Evolutionary conservation across 2,329 filamentous ascomycete genomes (phyloP).

Genomic region (Diaporthe vaccinii): DNA sequence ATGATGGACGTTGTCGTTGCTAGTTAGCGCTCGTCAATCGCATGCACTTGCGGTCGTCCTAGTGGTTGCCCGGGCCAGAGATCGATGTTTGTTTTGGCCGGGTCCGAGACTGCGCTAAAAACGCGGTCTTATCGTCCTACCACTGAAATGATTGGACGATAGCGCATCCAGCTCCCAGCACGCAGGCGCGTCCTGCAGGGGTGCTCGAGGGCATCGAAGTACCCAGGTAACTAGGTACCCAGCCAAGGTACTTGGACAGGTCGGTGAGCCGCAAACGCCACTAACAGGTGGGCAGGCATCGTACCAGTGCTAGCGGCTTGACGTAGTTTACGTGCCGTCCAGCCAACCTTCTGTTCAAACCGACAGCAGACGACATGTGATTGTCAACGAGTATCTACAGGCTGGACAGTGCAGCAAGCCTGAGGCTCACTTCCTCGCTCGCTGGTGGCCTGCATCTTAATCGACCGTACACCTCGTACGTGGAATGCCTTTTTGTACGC

Average conservation of each 20-base stretch:
- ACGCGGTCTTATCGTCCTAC: conserved; percentile 27
- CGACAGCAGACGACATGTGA: conserved; percentile 9
- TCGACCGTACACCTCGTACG: not conserved
- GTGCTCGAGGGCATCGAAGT: not conserved
- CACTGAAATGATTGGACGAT: conserved; percentile 29
- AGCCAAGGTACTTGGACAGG: not conserved
- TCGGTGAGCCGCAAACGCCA: conserved; percentile 26
- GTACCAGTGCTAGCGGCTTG: not conserved
- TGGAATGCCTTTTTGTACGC: not conserved
- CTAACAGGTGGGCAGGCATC: not conserved
- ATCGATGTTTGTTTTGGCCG: conserved; percentile 34
- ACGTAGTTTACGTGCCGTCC: not conserved
- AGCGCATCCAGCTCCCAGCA: not conserved
- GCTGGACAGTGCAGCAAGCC: not conserved
- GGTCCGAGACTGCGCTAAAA: conserved; percentile 33
- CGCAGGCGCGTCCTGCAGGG: conserved; percentile 29
- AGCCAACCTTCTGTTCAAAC: not conserved
- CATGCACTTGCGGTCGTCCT: not conserved
- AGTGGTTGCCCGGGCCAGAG: conserved; percentile 33
- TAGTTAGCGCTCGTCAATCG: conserved; percentile 15
- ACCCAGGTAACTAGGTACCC: conserved; percentile 1
- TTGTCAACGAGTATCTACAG: not conserved
- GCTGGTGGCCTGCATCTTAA: not conserved
- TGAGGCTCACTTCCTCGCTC: not conserved
- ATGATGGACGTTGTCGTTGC: conserved; percentile 19